Conservation (phyloP, 1,284 basidiomycete species). For the Cryptococcus sp. region DNA sequence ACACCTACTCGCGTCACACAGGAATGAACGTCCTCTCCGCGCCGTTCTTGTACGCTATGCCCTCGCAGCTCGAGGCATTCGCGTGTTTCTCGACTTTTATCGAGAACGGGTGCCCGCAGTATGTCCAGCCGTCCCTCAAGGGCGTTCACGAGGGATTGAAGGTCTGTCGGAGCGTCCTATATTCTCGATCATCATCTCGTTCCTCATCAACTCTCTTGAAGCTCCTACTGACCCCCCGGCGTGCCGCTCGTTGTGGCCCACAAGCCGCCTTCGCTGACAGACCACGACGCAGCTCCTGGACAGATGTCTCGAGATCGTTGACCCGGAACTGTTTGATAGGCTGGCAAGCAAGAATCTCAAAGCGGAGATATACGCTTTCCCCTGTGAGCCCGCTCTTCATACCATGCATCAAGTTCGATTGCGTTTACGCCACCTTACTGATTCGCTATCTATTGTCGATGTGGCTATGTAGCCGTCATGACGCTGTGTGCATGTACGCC, state of each 20-base stretch:
- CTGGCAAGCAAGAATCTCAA: slow-evolving; percentile 88
- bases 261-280: background rate
- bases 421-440: background rate
- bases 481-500: slow-evolving; percentile 96
- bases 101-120: slow-evolving; percentile 86
- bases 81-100: slow-evolving; percentile 94
- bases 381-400: slow-evolving; percentile 63
- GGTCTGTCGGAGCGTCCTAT: slow-evolving; percentile 57
- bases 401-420: background rate
- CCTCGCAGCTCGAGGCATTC: slow-evolving; percentile 94
- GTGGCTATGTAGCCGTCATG: slow-evolving; percentile 68
- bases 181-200: background rate
- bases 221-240: no score
- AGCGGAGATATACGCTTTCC: slow-evolving; percentile 97
- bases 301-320: slow-evolving; percentile 84
- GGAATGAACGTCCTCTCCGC: slow-evolving; percentile 97
- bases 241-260: no score
- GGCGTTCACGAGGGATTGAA: slow-evolving; percentile 92
- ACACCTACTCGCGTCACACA: slow-evolving; percentile 6
- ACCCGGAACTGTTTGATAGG: slow-evolving; percentile 77
- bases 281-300: slow-evolving; percentile 72
- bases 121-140: slow-evolving; percentile 91
- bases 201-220: background rate
- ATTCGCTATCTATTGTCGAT: background rate
- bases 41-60: slow-evolving; percentile 94